phyloP scores from a whole-genome alignment of 805 yeast genomes.

The Pachysolen tannophilus region DNA sequence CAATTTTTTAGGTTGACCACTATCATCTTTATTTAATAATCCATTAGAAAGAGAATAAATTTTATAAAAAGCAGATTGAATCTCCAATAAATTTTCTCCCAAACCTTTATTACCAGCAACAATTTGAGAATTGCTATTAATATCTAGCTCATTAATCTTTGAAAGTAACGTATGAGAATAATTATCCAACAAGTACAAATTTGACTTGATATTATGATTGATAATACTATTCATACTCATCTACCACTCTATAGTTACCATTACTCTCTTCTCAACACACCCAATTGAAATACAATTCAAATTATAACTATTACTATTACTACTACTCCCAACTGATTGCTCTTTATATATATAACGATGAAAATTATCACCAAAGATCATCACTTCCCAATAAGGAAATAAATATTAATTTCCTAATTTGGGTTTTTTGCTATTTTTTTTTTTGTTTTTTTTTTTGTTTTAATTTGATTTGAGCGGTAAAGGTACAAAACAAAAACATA shows the following conservation, averaged over 20 bases:
- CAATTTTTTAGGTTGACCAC: background rate
- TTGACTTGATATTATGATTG: slow-evolving; percentile 3
- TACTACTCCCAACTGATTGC: too few relatives aligned
- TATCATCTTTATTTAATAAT: background rate
- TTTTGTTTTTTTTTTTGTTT: too few relatives aligned
- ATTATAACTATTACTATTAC: too few relatives aligned
- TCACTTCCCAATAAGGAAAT: too few relatives aligned
- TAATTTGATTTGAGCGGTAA: too few relatives aligned
- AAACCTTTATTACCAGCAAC: background rate
- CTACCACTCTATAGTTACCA: background rate
- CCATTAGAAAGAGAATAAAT: background rate
- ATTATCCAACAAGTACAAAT: slow-evolving; percentile 4
- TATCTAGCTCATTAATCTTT: background rate
- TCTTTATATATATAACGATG: too few relatives aligned
- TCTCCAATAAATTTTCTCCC: background rate
- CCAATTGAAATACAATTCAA: too few relatives aligned
- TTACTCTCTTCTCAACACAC: background rate
- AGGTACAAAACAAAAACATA: too few relatives aligned
- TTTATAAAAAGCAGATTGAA: background rate
- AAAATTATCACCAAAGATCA: too few relatives aligned
- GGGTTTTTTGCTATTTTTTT: too few relatives aligned
- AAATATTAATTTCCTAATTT: too few relatives aligned
- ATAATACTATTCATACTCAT: background rate
- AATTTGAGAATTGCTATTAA: background rate
- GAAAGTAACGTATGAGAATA: slow-evolving; percentile 1